Evolutionary conservation across 305 asterid species (phyloP), one percentile per base, ranked within the genome.

Genomic region (Euphrasia arctica): DNA sequence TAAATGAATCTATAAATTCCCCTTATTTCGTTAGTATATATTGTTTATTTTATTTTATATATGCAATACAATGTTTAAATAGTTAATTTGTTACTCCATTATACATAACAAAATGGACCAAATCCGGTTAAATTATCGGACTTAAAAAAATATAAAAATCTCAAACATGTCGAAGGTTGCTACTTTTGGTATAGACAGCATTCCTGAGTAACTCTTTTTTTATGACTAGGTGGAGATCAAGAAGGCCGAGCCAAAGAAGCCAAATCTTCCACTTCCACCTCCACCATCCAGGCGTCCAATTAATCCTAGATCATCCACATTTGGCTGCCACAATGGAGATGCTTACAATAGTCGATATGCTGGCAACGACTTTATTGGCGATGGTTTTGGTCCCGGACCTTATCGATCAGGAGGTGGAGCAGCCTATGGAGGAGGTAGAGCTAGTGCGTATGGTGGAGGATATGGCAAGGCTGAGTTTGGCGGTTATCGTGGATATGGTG

Each of bases 201-300:
- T 36, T 36, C 42, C 42, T 36, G 42, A 36, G 42, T 36, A 36
- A 36, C 9, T 36, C 8, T 6, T 36, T 36, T 36, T 69, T 34
- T 67, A 31, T 71, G 31, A 29, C 59, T 29, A 82, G 87, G 87
- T 82, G 63, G 87, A 82, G 69, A 82, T 82, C 70, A 82, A 82
- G 81, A 82, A 77, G 75, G 85, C 85, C 45, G 87, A 82, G 73
- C 87, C 87, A 0, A 82, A 79, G 76, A 82, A 80, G 65, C 76
- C 81, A 9, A 82, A 77, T 54, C 55, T 72, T 11, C 75, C 76
- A 18, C 81, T n/a, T n/a, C n/a, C n/a, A n/a, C n/a, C 74, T 2
- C 75, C 80, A 18, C 77, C 81, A 70, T 71, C 79, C 43, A 82
- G 80, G 70, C 87, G 78, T 41, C 85, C 57, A 61, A 71, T 47